Percentiles rank a stretch among this genome's conserved stretches.
Conservation (phyloP, 1,139 yeast species). For the Debaryomycetaceae sp. region DNA sequence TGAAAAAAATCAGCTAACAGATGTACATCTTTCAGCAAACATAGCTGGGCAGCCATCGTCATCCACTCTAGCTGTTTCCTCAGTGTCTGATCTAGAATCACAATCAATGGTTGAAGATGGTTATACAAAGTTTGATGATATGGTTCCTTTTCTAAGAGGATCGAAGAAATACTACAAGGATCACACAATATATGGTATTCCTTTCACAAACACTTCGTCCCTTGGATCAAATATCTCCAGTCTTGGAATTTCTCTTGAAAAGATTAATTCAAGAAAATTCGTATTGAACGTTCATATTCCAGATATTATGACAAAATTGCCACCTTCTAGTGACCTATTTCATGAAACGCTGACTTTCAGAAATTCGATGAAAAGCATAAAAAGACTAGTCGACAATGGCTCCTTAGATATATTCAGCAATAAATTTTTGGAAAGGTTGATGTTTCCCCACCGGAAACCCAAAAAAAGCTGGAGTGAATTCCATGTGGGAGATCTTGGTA, state of each 20-base stretch:
- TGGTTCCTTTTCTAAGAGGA: constrained; percentile 27
- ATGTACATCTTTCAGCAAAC: constrained; percentile 29
- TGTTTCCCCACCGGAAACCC: constrained; percentile 13
- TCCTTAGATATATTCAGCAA: constrained; percentile 12
- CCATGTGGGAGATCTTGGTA: constrained; percentile 13
- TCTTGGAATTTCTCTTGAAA: constrained; percentile 33
- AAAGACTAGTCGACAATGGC: constrained; percentile 8
- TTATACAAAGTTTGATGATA: constrained; percentile 14
- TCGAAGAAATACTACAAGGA: constrained; percentile 23
- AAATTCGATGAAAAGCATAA: constrained; percentile 8
- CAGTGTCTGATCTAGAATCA: constrained; percentile 16
- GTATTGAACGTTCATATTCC: constrained; percentile 43
- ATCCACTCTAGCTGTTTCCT: constrained; percentile 18
- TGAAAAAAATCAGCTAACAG: constrained; percentile 20
- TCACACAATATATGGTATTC: constrained; percentile 29
- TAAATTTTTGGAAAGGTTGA: constrained; percentile 9
- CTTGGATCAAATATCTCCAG: constrained; percentile 3
- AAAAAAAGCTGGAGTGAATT: constrained; percentile 6
- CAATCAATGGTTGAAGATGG: constrained; percentile 10
- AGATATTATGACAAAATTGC: constrained; percentile 32
- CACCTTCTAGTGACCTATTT: constrained; percentile 26
- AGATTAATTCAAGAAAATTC: constrained; percentile 28
- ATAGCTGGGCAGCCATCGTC: constrained; percentile 21
- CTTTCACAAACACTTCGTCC: constrained; percentile 8
- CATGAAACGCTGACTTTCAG: constrained; percentile 12